Evolutionary conservation across 2,329 filamentous ascomycete genomes (phyloP), one percentile per base, ranked within the genome.

Genomic region (Xylaria sp.): DNA sequence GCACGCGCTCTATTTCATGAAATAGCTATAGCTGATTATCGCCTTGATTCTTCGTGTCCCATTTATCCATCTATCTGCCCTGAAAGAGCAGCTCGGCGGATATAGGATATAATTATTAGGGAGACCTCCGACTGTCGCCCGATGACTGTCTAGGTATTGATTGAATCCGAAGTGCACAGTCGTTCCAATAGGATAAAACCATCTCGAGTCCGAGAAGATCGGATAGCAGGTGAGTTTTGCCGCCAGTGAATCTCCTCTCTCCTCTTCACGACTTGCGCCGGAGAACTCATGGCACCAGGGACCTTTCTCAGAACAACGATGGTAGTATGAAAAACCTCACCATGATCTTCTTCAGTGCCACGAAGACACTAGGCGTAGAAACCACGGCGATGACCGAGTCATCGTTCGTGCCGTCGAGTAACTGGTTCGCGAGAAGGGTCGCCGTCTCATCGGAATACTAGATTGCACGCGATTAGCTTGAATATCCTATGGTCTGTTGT

Each of bases 381-480:
- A 95, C 85, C 2, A 94, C 86, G 4, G 87, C 91, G 72, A 95
- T 89, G 2, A 81, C 83, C 34, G 85, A 88, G 10, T 86, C 82
- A 2, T 83, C 78, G 1, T 84, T 87, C 1, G 87, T 84, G 56
- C 84, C 89, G 4, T 87, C 83, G 1, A 95, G 84, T 39, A 96
- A 83, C 74, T 92, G 86, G 63, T 83, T 81, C 1, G 91, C 92
- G 23, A 92, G 80, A 5, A 83, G 76, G 1, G 78, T 83, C 0
- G 92, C 92, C 28, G 92, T 94, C 71, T 90, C 87, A 61, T 94
- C 89, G 9, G 88, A 89, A 77, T 93, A 93, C 90, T 91, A 71
- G 30, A 39, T 32, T 53, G 3, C 6, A 48, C 23, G 3, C 18
- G 50, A 13, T 55, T 23, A 55, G 30, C 30, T 36, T 7, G n/a